A percentile compares a stretch with the other conserved stretches of the same genome.
Conservation (phyloP, 257 asterid genomes). For the Ligustrum vulgare region DNA sequence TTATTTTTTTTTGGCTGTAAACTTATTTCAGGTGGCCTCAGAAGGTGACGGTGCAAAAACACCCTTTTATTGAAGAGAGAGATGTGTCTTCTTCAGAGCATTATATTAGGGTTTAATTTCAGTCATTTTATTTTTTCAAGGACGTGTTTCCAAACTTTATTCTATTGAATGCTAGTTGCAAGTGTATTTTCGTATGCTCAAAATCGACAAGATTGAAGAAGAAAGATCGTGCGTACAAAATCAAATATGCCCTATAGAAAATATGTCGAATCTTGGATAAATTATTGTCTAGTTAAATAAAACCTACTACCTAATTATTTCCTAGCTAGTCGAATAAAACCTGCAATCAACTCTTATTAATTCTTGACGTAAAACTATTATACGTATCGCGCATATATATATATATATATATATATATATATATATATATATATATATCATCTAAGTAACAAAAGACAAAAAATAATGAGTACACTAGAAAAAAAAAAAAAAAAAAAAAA, state of each 20-base stretch:
- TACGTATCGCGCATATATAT: no score
- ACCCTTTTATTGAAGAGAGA: neutral
- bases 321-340: neutral
- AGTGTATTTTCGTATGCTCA: neutral
- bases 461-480: no score
- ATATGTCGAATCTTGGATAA: neutral
- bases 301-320: no score
- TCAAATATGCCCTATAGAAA: neutral
- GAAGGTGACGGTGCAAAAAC: constrained; percentile 27
- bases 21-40: constrained; percentile 33
- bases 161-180: neutral
- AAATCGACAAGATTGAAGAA: neutral
- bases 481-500: no score
- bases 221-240: no score
- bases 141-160: neutral
- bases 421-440: no score
- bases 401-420: no score
- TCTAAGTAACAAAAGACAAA: no score
- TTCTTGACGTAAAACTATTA: neutral
- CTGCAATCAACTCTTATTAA: neutral
- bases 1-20: constrained; percentile 25
- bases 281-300: neutral
- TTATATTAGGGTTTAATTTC: constrained; percentile 7
- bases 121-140: neutral
- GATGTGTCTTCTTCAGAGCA: neutral